Conservation (phyloP, 257 asterid species). For the Solanum pinnatisectum region DNA sequence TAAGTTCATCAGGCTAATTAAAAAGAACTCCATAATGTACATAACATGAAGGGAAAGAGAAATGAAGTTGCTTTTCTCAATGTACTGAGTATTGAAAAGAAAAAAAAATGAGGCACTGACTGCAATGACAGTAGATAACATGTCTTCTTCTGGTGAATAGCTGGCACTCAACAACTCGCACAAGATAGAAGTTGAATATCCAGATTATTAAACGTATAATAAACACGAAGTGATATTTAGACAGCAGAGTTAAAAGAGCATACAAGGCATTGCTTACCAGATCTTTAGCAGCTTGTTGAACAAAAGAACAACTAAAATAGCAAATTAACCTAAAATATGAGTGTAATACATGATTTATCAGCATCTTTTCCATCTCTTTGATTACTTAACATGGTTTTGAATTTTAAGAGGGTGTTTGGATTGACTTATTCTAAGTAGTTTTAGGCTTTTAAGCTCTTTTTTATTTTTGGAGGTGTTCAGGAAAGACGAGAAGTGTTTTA, state of each 20-base stretch:
- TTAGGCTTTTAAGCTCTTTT: background rate
- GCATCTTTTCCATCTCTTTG: background rate
- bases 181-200: background rate
- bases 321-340: background rate
- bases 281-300: background rate
- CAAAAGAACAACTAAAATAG: background rate
- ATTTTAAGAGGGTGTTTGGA: background rate
- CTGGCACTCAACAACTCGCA: background rate
- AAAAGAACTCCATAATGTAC: background rate
- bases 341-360: background rate
- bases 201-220: background rate
- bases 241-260: background rate
- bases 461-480: background rate
- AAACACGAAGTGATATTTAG: background rate
- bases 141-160: background rate
- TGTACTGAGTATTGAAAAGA: background rate
- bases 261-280: background rate
- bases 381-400: background rate
- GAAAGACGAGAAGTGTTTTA: background rate
- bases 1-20: constrained; percentile 10
- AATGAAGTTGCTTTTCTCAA: background rate
- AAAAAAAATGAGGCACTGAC: background rate
- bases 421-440: background rate
- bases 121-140: background rate
- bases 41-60: background rate